Evolutionary conservation across 768 basidiomycete species (phyloP).

Genomic region (Suillus brevipes): DNA sequence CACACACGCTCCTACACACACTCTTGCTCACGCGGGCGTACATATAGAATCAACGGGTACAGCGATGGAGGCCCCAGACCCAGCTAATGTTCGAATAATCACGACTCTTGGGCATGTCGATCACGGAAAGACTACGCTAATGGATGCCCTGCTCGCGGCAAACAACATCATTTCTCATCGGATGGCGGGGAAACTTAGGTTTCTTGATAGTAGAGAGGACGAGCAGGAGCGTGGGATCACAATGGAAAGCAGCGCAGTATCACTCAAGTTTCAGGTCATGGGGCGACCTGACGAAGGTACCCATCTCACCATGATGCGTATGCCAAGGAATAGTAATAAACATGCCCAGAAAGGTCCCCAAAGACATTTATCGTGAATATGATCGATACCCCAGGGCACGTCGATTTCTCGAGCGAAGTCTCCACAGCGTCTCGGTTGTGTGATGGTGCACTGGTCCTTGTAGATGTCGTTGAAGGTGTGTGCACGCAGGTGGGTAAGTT

Average conservation of each 20-base stretch:
- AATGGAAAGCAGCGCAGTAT: conserved; percentile 97
- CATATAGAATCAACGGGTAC: not conserved
- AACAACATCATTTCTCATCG: conserved; percentile 95
- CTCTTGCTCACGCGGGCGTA: not conserved
- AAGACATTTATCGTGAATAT: conserved; percentile 88
- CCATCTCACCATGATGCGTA: conserved; percentile 23
- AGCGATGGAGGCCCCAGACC: conserved; percentile 25
- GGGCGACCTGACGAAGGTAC: conserved; percentile 60
- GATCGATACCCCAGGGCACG: conserved; percentile 98
- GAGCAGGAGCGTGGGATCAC: conserved; percentile 98
- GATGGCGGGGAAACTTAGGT: conserved; percentile 96
- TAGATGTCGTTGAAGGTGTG: conserved; percentile 97
- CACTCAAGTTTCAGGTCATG: conserved; percentile 82
- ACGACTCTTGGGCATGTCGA: conserved; percentile 91
- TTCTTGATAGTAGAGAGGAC: conserved; percentile 93
- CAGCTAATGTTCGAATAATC: conserved; percentile 66
- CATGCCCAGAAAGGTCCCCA: conserved; percentile 49
- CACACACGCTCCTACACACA: not conserved
- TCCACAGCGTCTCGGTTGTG: conserved; percentile 92
- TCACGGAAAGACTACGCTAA: conserved; percentile 94
- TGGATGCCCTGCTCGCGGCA: conserved; percentile 93
- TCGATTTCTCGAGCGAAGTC: conserved; percentile 97
- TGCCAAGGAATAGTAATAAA: conserved; percentile 32
- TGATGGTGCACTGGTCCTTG: conserved; percentile 92
- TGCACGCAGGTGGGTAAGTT: conserved; percentile 85